Evolutionary conservation across 164 flowering plant genomes (phyloP).

Genomic region (Vitis vinifera): DNA sequence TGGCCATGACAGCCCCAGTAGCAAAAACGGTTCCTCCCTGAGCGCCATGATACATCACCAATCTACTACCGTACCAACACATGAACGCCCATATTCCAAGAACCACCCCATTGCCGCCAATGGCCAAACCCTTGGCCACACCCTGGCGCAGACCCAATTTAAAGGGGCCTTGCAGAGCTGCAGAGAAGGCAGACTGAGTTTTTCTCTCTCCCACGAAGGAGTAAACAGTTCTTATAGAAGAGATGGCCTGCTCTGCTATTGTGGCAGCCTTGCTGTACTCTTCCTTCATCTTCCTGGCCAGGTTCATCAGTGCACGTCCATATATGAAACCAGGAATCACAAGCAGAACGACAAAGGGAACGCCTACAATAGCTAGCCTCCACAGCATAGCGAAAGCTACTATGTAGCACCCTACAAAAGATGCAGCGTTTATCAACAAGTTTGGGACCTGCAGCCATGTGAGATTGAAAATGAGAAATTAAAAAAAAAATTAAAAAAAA

Average conservation of each 20-base stretch:
- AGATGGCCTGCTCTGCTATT: constrained; percentile 79
- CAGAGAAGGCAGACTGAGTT: constrained; percentile 51
- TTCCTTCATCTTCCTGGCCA: constrained; percentile 55
- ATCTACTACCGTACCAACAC: constrained; percentile 69
- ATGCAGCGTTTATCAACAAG: constrained; percentile 62
- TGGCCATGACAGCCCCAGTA: constrained; percentile 58
- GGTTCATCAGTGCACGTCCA: constrained; percentile 59
- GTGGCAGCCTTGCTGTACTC: constrained; percentile 68
- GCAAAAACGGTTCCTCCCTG: constrained; percentile 80
- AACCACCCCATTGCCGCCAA: constrained; percentile 74
- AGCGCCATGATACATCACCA: constrained; percentile 75
- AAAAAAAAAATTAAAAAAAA: no score
- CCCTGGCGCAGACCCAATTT: constrained; percentile 70
- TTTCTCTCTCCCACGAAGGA: constrained; percentile 77
- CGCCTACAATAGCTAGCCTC: constrained; percentile 71
- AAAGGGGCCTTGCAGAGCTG: constrained; percentile 62
- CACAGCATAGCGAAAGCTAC: constrained; percentile 59
- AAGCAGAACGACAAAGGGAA: constrained; percentile 61
- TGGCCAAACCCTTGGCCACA: constrained; percentile 78
- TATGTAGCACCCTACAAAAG: constrained; percentile 59
- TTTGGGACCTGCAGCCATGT: constrained; percentile 55
- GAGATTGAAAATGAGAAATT: neutral
- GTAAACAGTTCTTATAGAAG: constrained; percentile 80
- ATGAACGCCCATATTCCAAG: constrained; percentile 78
- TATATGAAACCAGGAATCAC: constrained; percentile 83